Base-by-base conservation (phyloP, 129 eudicot species). In the Pulicaria dysenterica region DNA sequence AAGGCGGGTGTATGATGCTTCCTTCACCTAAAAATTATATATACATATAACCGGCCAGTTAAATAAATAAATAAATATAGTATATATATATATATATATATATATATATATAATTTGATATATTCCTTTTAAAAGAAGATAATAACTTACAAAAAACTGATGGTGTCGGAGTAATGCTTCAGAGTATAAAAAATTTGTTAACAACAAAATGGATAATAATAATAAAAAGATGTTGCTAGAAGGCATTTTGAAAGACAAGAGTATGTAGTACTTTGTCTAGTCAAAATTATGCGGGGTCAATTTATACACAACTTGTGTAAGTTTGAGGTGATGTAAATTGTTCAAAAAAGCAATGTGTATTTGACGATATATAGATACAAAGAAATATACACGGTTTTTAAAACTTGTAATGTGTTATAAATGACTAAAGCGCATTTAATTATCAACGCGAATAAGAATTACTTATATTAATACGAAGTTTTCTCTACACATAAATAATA, bases 1-100 rank as follows among this genome's bases (percentile, higher is more conserved):
- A 15, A 90, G 77, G 37, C 93, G 85, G 7, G 69, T 70, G 58
- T 80, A 84, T 10, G 78, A 57, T 47, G 84, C 76, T 81, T 90
- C 96, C 64, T 56, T 81, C 44, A 90, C 82, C 96, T 89, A 80
- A 58, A 80, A 24, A 2, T 24, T 2, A 24, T 24, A 24, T 24
- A 24, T 24, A 24, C 31, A 24, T 24, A 24, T 24, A 24, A n/a
- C n/a, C n/a, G n/a, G n/a, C 31, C 31, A 24, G 31, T 24, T 24
- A 43, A 43, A 7, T 7, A 6, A 19, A 16, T 2, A 55, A 5
- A 10, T 19, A n/a, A n/a, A 55, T 55, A 7, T 16, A 55, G 9
- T 6, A 19, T 7, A 55, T 16, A 3, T 19, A 55, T 55, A 2
- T 6, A 15, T 14, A 15, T 53, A 8, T 9, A 39, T 16, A 63